Conservation (phyloP, 192 early-diverging fungal genomes). For the Podila horticola region DNA sequence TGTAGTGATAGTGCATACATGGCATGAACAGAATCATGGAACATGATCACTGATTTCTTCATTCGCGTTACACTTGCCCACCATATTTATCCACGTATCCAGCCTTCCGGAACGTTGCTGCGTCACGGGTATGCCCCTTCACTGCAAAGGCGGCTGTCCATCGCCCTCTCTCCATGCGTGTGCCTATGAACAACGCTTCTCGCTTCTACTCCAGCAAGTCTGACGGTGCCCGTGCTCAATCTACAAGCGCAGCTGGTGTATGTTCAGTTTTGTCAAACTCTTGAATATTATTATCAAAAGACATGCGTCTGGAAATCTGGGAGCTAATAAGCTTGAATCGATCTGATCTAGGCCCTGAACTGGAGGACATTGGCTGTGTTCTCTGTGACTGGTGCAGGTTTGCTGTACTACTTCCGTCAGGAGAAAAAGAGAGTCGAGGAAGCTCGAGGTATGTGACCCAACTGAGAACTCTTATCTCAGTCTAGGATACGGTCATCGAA, state of each 20-base stretch:
- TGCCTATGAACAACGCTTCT: background rate
- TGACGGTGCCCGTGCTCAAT: slow-evolving; percentile 40
- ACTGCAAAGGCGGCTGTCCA: background rate
- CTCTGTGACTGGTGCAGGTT: slow-evolving; percentile 63
- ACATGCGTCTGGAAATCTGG: background rate
- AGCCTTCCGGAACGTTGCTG: slow-evolving; percentile 3
- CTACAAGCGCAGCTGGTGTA: slow-evolving; percentile 35
- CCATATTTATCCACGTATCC: background rate
- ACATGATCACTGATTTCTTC: too few relatives aligned
- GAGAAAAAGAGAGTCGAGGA: slow-evolving; percentile 66
- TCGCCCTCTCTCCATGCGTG: slow-evolving; percentile 1
- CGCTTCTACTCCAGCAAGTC: slow-evolving; percentile 23
- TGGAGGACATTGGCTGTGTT: slow-evolving; percentile 68
- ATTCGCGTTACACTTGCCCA: background rate
- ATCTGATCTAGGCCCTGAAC: slow-evolving; percentile 46
- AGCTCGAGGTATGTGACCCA: slow-evolving; percentile 48
- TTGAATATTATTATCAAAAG: background rate
- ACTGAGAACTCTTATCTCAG: background rate
- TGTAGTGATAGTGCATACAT: background rate
- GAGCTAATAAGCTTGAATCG: background rate
- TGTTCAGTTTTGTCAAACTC: background rate
- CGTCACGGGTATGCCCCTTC: background rate
- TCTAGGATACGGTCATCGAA: background rate
- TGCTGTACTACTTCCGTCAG: slow-evolving; percentile 71
- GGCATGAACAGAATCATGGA: too few relatives aligned